Evolutionary conservation across 2,329 filamentous ascomycete species (phyloP).

Genomic region (Thyridium curvatum): DNA sequence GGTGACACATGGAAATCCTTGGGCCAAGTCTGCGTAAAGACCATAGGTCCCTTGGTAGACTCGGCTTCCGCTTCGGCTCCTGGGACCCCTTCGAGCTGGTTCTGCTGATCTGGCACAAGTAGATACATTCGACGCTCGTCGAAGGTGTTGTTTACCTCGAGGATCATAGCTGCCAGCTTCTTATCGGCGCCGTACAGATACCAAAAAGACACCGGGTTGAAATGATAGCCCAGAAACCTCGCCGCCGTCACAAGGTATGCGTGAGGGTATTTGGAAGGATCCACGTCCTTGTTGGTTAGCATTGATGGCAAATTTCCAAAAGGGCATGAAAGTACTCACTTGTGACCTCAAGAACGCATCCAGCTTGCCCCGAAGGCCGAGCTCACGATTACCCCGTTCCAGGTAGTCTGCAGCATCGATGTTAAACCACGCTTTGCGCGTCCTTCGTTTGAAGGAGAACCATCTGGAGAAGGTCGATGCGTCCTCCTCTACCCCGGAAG

Average conservation of each 20-base stretch:
- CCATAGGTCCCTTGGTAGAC: slow-evolving; percentile 5
- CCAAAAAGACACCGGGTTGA: slow-evolving; percentile 76
- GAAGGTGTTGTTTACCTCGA: slow-evolving; percentile 75
- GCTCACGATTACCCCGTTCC: slow-evolving; percentile 39
- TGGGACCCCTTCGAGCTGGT: not conserved
- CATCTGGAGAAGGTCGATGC: slow-evolving; percentile 15
- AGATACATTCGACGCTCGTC: slow-evolving; percentile 64
- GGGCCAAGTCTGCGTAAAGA: slow-evolving; percentile 47
- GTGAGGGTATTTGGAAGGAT: slow-evolving; percentile 54
- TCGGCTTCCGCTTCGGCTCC: slow-evolving; percentile 1
- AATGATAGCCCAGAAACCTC: slow-evolving; percentile 62
- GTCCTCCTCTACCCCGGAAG: slow-evolving; percentile 25
- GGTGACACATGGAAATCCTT: slow-evolving; percentile 76
- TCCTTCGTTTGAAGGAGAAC: slow-evolving; percentile 18
- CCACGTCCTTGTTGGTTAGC: slow-evolving; percentile 39
- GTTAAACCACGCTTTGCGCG: slow-evolving; percentile 44
- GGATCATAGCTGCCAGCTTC: slow-evolving; percentile 55
- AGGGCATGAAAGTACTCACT: slow-evolving; percentile 30
- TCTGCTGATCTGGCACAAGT: slow-evolving; percentile 33
- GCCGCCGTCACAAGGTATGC: slow-evolving; percentile 68
- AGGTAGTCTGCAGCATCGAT: slow-evolving; percentile 57
- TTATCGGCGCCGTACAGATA: slow-evolving; percentile 61
- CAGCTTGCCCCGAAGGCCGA: slow-evolving; percentile 59
- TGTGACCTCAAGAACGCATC: slow-evolving; percentile 50
- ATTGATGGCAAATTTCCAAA: not conserved